phyloP scores from a whole-genome alignment of 345 rosid species.

The Ricinus communis region DNA sequence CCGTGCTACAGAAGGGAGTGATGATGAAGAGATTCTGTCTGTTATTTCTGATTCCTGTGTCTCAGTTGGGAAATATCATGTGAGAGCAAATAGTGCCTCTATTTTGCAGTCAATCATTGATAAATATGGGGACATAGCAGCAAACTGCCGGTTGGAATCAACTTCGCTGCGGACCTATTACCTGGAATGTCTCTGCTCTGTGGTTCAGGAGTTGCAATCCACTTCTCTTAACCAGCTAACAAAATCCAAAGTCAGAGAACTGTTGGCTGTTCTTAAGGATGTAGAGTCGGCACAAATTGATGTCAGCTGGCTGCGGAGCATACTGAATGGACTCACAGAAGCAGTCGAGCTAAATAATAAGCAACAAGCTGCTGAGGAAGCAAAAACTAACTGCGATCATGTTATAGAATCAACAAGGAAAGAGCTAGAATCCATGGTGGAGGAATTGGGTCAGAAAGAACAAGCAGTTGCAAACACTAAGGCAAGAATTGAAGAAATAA shows the following conservation, averaged over 20 bases:
- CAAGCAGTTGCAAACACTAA: slow-evolving; percentile 39
- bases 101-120: slow-evolving; percentile 52
- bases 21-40: slow-evolving; percentile 55
- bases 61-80: slow-evolving; percentile 68
- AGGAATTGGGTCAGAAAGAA: slow-evolving; percentile 50
- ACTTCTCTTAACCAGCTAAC: slow-evolving; percentile 54
- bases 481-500: slow-evolving; percentile 35
- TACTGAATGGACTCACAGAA: slow-evolving; percentile 54
- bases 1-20: slow-evolving; percentile 38
- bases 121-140: slow-evolving; percentile 80
- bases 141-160: slow-evolving; percentile 66
- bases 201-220: slow-evolving; percentile 70
- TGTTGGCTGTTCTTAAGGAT: slow-evolving; percentile 73
- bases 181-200: slow-evolving; percentile 67
- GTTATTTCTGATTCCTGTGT: slow-evolving; percentile 66
- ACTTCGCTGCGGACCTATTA: slow-evolving; percentile 64
- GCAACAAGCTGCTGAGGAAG: slow-evolving; percentile 40
- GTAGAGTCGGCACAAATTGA: slow-evolving; percentile 67
- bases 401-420: slow-evolving; percentile 43
- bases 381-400: slow-evolving; percentile 41
- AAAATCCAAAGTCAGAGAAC: slow-evolving; percentile 60
- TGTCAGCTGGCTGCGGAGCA: slow-evolving; percentile 55
- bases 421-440: slow-evolving; percentile 45
- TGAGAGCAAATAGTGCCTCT: slow-evolving; percentile 50
- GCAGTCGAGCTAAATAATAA: slow-evolving; percentile 47